Evolutionary conservation across 1,284 basidiomycete species (phyloP).

Genomic region (Trichosporon coremiiforme): DNA sequence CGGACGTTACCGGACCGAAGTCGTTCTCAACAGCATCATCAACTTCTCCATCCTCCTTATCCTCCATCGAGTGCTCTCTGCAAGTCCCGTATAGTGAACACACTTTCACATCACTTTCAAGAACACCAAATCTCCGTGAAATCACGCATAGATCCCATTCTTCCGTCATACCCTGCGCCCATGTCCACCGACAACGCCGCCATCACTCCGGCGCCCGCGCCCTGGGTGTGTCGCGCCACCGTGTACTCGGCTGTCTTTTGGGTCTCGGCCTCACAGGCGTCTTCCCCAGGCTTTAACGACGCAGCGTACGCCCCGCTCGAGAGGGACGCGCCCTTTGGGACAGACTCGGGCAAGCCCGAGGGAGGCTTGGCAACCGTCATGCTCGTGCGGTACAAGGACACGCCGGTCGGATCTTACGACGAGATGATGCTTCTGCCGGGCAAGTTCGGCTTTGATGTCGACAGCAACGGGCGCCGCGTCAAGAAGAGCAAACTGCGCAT

Average conservation of each 20-base stretch:
- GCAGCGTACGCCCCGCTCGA: conserved; percentile 22
- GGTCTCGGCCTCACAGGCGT: not conserved
- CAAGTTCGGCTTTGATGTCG: conserved; percentile 19
- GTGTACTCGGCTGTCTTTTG: conserved; percentile 18
- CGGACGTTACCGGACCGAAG: not conserved
- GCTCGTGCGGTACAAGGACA: conserved; percentile 22
- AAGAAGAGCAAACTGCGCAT: conserved; percentile 17
- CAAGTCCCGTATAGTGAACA: too few species aligned
- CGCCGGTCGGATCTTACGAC: conserved; percentile 22
- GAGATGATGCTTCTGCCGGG: conserved; percentile 24
- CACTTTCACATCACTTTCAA: too few species aligned
- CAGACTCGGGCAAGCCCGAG: conserved; percentile 7
- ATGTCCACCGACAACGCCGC: conserved; percentile 1
- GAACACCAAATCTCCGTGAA: too few species aligned
- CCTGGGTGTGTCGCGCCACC: conserved; percentile 22
- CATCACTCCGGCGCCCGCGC: conserved; percentile 9
- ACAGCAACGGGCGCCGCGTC: not conserved
- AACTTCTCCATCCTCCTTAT: too few species aligned
- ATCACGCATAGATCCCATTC: too few species aligned
- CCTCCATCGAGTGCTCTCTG: too few species aligned
- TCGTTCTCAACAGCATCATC: not conserved
- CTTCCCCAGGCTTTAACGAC: not conserved
- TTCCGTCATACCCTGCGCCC: too few species aligned
- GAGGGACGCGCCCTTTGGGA: conserved; percentile 12
- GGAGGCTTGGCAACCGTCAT: conserved; percentile 22